A percentile compares a stretch with the other conserved stretches of the same genome.
These are phyloP conservation scores for Clarireedia hainanense DNA, from an alignment of 2,329 filamentous ascomycete genomes.

Conservation along the genomic window DNA sequence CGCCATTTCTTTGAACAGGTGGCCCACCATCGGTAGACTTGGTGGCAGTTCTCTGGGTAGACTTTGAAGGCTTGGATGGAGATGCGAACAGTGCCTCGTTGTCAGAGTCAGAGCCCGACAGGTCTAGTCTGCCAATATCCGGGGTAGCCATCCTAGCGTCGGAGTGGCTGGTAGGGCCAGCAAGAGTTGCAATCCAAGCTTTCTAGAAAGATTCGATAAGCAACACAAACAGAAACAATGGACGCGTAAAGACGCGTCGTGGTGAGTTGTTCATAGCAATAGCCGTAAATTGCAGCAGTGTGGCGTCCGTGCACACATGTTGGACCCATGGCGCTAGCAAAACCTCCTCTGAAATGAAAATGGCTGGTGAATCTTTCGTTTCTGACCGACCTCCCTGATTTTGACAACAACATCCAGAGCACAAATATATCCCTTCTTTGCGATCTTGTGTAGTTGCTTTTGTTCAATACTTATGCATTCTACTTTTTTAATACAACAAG, in stretches of 20 bases:
- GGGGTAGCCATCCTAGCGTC: conserved; percentile 31
- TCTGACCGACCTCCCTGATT: conserved; percentile 3
- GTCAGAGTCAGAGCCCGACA: conserved; percentile 42
- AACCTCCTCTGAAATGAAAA: conserved; percentile 4
- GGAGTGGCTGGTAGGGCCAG: background rate
- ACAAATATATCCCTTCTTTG: conserved; percentile 3
- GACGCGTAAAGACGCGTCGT: background rate
- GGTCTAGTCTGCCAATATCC: conserved; percentile 41
- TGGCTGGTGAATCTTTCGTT: conserved; percentile 5
- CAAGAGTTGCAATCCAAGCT: background rate
- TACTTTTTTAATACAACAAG: background rate
- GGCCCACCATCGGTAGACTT: conserved; percentile 22
- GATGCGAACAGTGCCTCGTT: conserved; percentile 52
- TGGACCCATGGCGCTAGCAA: background rate
- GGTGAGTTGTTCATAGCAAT: background rate
- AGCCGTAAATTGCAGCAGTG: background rate
- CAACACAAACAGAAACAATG: background rate
- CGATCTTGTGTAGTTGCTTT: conserved; percentile 1
- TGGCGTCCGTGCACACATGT: background rate
- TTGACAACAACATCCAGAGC: conserved; percentile 3
- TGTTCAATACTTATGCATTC: conserved; percentile 5
- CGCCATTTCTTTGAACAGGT: conserved; percentile 30
- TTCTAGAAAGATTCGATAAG: background rate
- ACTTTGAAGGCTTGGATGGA: conserved; percentile 35
- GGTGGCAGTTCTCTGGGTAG: conserved; percentile 13